Evolutionary conservation across 1,139 yeast species (phyloP), one percentile per base, ranked within the genome.

Genomic region (Saccharomyces pastorianus): DNA sequence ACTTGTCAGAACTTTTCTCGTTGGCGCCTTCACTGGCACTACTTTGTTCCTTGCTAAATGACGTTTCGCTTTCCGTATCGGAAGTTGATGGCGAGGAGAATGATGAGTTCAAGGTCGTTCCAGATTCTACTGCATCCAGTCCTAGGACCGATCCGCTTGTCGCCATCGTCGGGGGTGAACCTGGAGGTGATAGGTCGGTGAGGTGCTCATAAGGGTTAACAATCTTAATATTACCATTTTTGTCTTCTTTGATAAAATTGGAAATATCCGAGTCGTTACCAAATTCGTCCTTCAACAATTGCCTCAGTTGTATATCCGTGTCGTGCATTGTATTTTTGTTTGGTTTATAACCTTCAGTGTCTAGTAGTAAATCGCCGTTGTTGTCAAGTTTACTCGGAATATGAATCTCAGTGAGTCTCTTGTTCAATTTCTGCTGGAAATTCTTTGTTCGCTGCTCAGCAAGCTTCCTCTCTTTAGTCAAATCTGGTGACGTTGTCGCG

Each of bases 311-410:
- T 55, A 83, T 84, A 62, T 84, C 89, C 0, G 89, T 80, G 61
- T 80, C 82, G 51, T 83, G 83, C 49, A 83, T 79, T 65, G 85
- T 88, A 60, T 83, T 81, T 41, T 86, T 84, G 61, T 85, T 88
- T 32, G 96, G 88, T 71, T 91, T 93, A 72, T 95, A 95, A 27
- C 99, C 99, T 63, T 90, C 96, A 85, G 93, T 88, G 72, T 95
- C 99, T 51, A 95, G 74, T 49, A 91, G 81, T 65, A 95, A 78
- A 66, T 91, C 96, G 11, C 99, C 99, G 64, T 89, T 88, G 60
- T 86, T 84, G 59, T 89, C 96, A 47, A 91, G 80, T 61, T 85
- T 89, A 23, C 95, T 85, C 1, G 98, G 97, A 46, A 93, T 91
- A 63, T 90, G 88, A 61, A 82, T 80, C 59, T 80, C 78, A 26